phyloP scores from a whole-genome alignment of 441 rosid genomes.

The Lepidium campestre region DNA sequence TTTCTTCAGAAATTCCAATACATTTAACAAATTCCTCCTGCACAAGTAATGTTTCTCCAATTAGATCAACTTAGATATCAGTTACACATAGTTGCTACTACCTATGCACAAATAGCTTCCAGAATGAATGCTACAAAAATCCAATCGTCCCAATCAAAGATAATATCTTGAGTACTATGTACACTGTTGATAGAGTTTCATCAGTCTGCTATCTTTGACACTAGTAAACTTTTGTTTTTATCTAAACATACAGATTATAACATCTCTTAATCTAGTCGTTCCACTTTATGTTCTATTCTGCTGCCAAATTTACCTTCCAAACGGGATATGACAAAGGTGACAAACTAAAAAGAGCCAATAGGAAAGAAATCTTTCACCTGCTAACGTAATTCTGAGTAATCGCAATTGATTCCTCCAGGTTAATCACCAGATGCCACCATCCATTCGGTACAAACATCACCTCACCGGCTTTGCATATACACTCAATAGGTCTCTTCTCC shows the following conservation, averaged over 20 bases:
- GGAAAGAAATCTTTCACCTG: slow-evolving; percentile 41
- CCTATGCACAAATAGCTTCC: neutral
- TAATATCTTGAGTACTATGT: neutral
- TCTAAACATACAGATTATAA: neutral
- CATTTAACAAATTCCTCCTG: slow-evolving; percentile 86
- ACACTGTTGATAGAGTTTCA: neutral
- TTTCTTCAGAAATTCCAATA: slow-evolving; percentile 74
- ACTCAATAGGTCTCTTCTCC: slow-evolving; percentile 77
- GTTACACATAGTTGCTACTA: neutral
- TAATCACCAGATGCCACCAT: slow-evolving; percentile 99
- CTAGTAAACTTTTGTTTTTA: neutral
- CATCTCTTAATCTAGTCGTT: neutral
- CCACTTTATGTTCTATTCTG: neutral
- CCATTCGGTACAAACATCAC: slow-evolving; percentile 93
- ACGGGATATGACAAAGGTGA: neutral
- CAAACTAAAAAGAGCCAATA: neutral
- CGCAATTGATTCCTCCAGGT: slow-evolving; percentile 89
- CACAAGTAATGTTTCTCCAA: slow-evolving; percentile 9
- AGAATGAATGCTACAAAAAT: neutral
- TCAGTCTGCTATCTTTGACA: neutral
- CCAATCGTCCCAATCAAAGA: neutral
- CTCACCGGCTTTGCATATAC: slow-evolving; percentile 91
- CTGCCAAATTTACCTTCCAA: neutral
- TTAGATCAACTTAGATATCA: slow-evolving; percentile 2
- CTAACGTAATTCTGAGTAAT: slow-evolving; percentile 94